These are phyloP conservation scores for Quercus bicolor DNA, from an alignment of 306 rosid species.

Conservation along the genomic window DNA sequence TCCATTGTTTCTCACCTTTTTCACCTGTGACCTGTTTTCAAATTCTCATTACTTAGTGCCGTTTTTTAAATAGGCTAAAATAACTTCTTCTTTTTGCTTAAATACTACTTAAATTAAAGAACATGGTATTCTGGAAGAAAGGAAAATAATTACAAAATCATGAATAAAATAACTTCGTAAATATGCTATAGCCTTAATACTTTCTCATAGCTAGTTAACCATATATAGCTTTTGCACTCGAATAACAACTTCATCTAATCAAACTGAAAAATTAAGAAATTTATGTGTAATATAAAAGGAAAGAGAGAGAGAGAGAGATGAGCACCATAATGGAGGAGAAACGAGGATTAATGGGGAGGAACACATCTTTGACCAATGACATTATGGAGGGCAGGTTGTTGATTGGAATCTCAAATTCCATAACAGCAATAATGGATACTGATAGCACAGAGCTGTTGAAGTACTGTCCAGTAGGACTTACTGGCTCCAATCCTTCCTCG, in stretches of 20 bases:
- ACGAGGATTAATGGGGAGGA: constrained; percentile 51
- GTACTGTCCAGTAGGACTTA: constrained; percentile 48
- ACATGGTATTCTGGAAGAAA: background rate
- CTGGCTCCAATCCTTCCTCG: constrained; percentile 30
- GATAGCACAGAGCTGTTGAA: constrained; percentile 33
- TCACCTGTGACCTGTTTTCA: background rate
- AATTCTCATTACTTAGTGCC: background rate
- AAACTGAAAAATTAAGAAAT: background rate
- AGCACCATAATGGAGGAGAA: constrained; percentile 53
- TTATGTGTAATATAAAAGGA: background rate
- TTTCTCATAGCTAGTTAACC: no score
- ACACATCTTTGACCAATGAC: constrained; percentile 22
- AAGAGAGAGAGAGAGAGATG: constrained; percentile 6
- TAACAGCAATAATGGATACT: constrained; percentile 33
- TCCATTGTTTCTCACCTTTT: constrained; percentile 1
- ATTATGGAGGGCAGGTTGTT: constrained; percentile 1
- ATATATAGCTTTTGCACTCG: no score
- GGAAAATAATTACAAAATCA: no score
- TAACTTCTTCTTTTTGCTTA: background rate
- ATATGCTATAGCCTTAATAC: no score
- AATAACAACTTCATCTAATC: no score
- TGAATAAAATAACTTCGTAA: no score
- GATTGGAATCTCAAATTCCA: constrained; percentile 36
- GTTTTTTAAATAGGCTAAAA: background rate
- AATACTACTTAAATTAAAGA: no score